A percentile compares a stretch with the other conserved stretches of the same genome.
Conservation (phyloP, 2,329 filamentous ascomycete species). For the Elsinoe batatas region DNA sequence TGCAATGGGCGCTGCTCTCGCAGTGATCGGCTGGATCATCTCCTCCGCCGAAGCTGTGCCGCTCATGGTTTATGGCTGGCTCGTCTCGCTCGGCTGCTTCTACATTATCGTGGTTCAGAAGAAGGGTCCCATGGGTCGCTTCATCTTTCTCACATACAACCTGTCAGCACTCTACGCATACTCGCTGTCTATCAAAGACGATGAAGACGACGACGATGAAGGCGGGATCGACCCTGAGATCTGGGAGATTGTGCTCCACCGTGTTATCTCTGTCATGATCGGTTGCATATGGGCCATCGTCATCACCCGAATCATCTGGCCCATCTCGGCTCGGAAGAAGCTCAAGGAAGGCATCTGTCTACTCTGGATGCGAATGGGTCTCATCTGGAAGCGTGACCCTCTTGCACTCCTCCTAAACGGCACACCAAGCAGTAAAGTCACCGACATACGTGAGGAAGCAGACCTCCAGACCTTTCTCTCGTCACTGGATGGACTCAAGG, state of each 20-base stretch:
- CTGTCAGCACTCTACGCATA: conserved; percentile 91
- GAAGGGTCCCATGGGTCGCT: conserved; percentile 83
- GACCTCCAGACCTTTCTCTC: conserved; percentile 71
- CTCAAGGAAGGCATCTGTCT: conserved; percentile 81
- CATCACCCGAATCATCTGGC: conserved; percentile 83
- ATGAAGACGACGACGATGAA: conserved; percentile 71
- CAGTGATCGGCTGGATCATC: conserved; percentile 67
- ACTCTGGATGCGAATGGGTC: conserved; percentile 87
- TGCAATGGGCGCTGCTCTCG: conserved; percentile 64
- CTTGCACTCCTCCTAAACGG: conserved; percentile 55
- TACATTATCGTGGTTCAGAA: conserved; percentile 78
- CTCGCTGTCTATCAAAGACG: conserved; percentile 67
- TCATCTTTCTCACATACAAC: conserved; percentile 93
- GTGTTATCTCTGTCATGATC: conserved; percentile 73
- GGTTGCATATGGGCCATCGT: conserved; percentile 90
- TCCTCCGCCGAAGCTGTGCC: conserved; percentile 63
- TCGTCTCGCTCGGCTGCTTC: conserved; percentile 74
- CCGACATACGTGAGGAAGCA: conserved; percentile 78
- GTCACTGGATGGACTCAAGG: conserved; percentile 63
- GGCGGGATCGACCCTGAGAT: conserved; percentile 77
- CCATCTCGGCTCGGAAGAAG: conserved; percentile 79
- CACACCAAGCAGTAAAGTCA: conserved; percentile 46
- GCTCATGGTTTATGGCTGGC: conserved; percentile 71
- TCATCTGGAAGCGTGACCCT: conserved; percentile 93
- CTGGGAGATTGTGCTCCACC: conserved; percentile 75